Evolutionary conservation across 78 protist genomes (phyloP).

Genomic region (Dictyostelium brefeldianum): DNA sequence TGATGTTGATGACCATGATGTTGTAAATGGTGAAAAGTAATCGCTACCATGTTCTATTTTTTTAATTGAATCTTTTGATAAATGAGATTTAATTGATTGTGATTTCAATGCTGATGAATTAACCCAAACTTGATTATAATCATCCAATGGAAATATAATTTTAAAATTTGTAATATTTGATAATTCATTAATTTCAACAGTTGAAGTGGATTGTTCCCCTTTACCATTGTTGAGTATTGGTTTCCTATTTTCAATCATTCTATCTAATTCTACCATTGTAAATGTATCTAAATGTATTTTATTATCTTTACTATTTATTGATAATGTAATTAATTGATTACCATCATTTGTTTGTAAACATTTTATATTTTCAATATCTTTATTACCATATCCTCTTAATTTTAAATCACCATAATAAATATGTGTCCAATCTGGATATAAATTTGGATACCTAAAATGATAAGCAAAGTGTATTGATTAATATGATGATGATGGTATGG

Average conservation of each 20-base stretch:
- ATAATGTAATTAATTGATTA: constrained; percentile 18
- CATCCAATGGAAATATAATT: constrained; percentile 53
- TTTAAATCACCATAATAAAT: constrained; percentile 60
- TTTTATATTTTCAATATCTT: neutral
- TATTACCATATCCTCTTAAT: constrained; percentile 27
- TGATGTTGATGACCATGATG: neutral
- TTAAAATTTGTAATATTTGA: constrained; percentile 14
- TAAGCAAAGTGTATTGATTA: neutral
- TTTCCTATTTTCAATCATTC: constrained; percentile 30
- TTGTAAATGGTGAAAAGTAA: constrained; percentile 2
- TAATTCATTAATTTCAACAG: neutral
- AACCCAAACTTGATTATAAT: constrained; percentile 66
- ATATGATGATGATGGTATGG: too few relatives aligned
- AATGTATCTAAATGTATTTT: constrained; percentile 18
- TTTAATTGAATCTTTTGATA: neutral
- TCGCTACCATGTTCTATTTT: neutral
- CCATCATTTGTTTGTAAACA: constrained; percentile 17
- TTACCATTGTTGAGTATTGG: neutral
- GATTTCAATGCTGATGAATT: constrained; percentile 8
- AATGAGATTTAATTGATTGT: neutral
- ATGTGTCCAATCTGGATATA: constrained; percentile 82
- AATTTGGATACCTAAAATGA: constrained; percentile 44
- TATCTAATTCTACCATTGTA: constrained; percentile 1
- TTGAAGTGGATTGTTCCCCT: neutral
- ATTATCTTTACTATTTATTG: neutral